phyloP scores from a whole-genome alignment of 257 asterid species.

The Solanum lycopersicoides region DNA sequence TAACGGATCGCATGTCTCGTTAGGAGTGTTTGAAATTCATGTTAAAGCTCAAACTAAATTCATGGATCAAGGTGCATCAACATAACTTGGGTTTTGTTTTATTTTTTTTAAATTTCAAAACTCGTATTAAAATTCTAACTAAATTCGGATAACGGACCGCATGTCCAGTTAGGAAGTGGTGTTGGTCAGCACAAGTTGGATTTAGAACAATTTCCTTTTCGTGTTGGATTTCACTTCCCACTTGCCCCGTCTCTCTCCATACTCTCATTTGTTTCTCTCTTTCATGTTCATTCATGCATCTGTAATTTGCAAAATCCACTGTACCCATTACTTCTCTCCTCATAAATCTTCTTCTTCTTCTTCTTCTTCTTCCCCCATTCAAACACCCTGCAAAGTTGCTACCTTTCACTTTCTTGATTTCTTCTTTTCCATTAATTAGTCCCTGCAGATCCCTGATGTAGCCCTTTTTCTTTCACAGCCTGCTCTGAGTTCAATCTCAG shows the following conservation, averaged over 20 bases:
- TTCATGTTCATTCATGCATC: background rate
- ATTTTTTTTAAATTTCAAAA: accelerated
- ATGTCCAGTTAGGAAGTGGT: no score
- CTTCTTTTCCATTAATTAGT: background rate
- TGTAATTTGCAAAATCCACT: background rate
- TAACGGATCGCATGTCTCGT: accelerated
- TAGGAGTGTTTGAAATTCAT: no score
- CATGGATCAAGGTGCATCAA: background rate
- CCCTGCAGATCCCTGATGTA: slow-evolving; percentile 4
- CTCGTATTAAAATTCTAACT: accelerated
- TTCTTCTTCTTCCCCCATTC: background rate
- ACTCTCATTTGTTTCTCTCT: background rate
- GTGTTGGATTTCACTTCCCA: background rate
- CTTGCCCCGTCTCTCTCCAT: background rate
- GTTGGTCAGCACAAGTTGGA: background rate
- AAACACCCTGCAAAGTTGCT: background rate
- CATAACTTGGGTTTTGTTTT: background rate
- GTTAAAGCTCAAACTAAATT: no score
- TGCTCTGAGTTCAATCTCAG: slow-evolving; percentile 20
- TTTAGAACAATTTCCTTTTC: background rate
- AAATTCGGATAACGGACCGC: accelerated
- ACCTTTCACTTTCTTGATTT: background rate
- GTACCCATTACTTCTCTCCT: background rate
- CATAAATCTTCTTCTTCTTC: background rate
- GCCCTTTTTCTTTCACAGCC: slow-evolving; percentile 5